Conservation (phyloP, 2,329 filamentous ascomycete genomes). For the Sporothrix pseudoabietina region DNA sequence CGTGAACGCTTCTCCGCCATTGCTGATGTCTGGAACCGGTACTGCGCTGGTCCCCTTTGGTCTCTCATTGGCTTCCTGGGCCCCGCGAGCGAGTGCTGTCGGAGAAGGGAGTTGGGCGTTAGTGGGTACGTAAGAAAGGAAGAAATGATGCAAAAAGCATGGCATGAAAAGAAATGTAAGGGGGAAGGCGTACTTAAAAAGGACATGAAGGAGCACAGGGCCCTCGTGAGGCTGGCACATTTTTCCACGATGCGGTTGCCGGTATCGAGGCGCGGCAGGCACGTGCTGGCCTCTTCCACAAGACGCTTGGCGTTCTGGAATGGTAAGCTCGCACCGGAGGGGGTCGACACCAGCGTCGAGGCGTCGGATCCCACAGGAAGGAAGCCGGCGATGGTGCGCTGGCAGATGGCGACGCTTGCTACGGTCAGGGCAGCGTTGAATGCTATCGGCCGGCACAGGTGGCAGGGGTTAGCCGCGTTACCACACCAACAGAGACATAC, state of each 20-base stretch:
- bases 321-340: neutral
- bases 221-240: neutral
- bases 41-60: neutral
- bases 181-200: neutral
- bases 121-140: neutral
- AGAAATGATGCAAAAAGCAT: neutral
- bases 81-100: neutral
- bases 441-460: neutral
- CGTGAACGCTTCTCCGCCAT: neutral
- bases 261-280: neutral
- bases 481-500: neutral
- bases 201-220: neutral
- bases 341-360: neutral
- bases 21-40: neutral
- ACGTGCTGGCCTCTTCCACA: neutral
- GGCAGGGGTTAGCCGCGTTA: neutral
- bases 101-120: neutral
- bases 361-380: neutral
- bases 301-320: constrained; percentile 1
- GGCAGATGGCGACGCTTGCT: constrained; percentile 1
- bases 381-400: neutral
- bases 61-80: neutral
- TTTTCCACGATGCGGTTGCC: neutral
- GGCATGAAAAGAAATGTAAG: neutral
- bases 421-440: constrained; percentile 1